Evolutionary conservation across 129 eudicot genomes (phyloP), one percentile per base, ranked within the genome.

Genomic region (Artemisia argyi): DNA sequence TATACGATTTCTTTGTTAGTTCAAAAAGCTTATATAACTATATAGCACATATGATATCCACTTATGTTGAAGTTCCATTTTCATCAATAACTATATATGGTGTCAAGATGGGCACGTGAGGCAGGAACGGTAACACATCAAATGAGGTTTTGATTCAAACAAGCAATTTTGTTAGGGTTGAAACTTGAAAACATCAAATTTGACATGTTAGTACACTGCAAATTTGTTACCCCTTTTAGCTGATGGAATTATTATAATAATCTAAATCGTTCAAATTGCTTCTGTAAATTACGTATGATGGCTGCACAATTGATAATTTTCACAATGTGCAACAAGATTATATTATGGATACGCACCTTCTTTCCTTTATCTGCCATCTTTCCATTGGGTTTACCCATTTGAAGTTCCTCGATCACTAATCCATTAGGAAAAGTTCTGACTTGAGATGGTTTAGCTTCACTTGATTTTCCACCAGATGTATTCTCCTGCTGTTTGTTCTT

Each of bases 361-460:
- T 87, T 90, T 30, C 99, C 97, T 51, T 74, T 72, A 73, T 88
- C 81, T 67, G 99, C 99, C 59, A 78, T 84, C 75, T 86, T 90
- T 48, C 99, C 99, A 85, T 88, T 83, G 52, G 99, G 99, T 78
- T 78, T 88, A 30, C 99, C 99, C 96, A 95, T 90, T 61, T 78
- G 80, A 79, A 95, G 18, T 79, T 88, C 91, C 77, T 86, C 96
- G 7, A 90, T 76, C n/a, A 88, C 76, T 73, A 95, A 69, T 61
- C 99, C 99, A 80, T 90, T 95, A 24, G 96, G 78, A 50, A 76
- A 95, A 48, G 91, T 68, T 82, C 97, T 88, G 53, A 81, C 85
- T 79, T 90, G 92, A 53, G 68, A 60, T 52, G 92, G 81, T 78
- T 90, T 88, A 11, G 69, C 73, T 81, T 79, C 85, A 0, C 78